Conservation (phyloP, 768 basidiomycete genomes). For the Rhodosporidiobolus odoratus region DNA sequence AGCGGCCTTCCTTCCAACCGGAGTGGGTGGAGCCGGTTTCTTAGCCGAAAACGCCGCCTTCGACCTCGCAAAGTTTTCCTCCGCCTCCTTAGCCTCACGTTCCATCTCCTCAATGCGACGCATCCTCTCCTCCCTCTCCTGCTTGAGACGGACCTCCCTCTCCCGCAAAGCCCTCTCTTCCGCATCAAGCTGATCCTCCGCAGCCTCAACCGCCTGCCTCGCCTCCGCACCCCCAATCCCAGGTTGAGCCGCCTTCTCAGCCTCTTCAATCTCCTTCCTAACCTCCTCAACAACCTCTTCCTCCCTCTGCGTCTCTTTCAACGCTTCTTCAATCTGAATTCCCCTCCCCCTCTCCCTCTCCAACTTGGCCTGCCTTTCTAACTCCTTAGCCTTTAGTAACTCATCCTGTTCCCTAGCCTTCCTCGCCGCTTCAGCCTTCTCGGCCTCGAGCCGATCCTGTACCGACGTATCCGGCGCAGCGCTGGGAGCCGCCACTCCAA, state of each 20-base stretch:
- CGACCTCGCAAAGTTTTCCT: slow-evolving; percentile 47
- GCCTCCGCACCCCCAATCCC: neutral
- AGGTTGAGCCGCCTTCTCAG: neutral
- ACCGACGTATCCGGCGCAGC: slow-evolving; percentile 64
- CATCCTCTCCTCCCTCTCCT: slow-evolving; percentile 62
- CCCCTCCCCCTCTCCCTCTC: slow-evolving; percentile 55
- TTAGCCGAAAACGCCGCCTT: slow-evolving; percentile 33
- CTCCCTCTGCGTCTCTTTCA: slow-evolving; percentile 28
- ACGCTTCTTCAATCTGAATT: slow-evolving; percentile 28
- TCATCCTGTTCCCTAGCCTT: slow-evolving; percentile 69
- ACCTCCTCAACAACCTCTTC: slow-evolving; percentile 27
- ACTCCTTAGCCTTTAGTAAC: slow-evolving; percentile 73
- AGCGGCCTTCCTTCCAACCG: slow-evolving; percentile 37
- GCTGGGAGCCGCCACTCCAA: slow-evolving; percentile 61
- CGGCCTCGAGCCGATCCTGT: slow-evolving; percentile 74
- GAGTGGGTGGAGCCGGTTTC: slow-evolving; percentile 46
- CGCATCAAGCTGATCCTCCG: slow-evolving; percentile 57
- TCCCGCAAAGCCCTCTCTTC: slow-evolving; percentile 68
- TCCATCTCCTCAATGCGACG: slow-evolving; percentile 57
- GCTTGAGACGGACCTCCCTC: slow-evolving; percentile 65
- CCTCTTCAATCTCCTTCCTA: slow-evolving; percentile 28
- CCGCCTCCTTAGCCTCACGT: slow-evolving; percentile 59
- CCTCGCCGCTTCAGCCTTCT: slow-evolving; percentile 86
- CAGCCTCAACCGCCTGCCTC: slow-evolving; percentile 46
- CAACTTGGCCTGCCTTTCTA: slow-evolving; percentile 63